These are phyloP conservation scores for Scorias spongiosa DNA, from an alignment of 2,329 filamentous ascomycete genomes.

Conservation along the genomic window DNA sequence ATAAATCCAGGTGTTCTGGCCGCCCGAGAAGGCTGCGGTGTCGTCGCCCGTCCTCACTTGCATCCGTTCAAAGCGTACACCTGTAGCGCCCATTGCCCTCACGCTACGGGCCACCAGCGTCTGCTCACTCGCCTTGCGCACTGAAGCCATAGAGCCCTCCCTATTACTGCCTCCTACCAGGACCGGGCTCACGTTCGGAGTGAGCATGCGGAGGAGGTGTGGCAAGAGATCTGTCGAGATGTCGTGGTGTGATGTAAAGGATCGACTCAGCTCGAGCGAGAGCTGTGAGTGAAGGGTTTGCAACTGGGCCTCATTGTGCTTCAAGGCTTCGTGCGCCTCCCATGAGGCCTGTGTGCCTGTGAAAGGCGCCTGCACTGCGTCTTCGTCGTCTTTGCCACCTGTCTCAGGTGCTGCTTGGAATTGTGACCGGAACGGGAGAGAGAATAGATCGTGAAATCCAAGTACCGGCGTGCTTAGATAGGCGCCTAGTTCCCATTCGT, in stretches of 20 bases:
- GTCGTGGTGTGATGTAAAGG: conserved; percentile 65
- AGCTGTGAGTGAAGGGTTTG: conserved; percentile 59
- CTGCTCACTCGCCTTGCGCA: conserved; percentile 75
- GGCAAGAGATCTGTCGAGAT: conserved; percentile 73
- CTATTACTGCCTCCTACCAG: conserved; percentile 45
- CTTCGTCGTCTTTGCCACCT: conserved; percentile 30
- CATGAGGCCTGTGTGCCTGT: conserved; percentile 71
- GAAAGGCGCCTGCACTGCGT: conserved; percentile 49
- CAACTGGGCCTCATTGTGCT: conserved; percentile 60
- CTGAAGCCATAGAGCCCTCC: conserved; percentile 52
- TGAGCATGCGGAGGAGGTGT: conserved; percentile 67
- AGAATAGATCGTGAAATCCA: conserved; percentile 84
- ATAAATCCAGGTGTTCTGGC: conserved; percentile 57
- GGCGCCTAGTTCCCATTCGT: conserved; percentile 82
- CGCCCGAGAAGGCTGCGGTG: conserved; percentile 25
- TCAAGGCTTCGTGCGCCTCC: conserved; percentile 63
- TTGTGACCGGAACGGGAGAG: conserved; percentile 45
- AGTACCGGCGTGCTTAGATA: conserved; percentile 79
- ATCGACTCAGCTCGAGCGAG: conserved; percentile 53
- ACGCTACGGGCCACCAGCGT: conserved; percentile 66
- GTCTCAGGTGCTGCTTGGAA: conserved; percentile 17
- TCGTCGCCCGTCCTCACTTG: conserved; percentile 52
- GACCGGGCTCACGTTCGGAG: conserved; percentile 82
- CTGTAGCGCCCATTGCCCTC: conserved; percentile 66
- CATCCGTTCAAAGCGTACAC: conserved; percentile 66